Base-by-base conservation (phyloP, 2,329 filamentous ascomycete genomes). In the Aspergillus candidus region DNA sequence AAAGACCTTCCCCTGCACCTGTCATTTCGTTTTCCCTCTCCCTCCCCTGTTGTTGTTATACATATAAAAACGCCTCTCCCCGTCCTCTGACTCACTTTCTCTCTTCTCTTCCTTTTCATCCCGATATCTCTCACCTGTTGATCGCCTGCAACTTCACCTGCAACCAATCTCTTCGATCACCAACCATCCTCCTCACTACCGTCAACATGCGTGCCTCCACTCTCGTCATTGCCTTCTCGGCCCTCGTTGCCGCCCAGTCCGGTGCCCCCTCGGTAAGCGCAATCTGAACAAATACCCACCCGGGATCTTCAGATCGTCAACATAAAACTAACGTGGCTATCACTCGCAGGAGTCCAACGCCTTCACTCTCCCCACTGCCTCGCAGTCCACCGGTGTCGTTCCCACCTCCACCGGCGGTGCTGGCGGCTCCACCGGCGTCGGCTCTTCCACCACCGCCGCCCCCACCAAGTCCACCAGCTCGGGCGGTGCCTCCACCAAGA, bases 161-260 rank as follows among this genome's bases (percentile, higher is more conserved):
- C 22, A 38, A 34, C 30, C 33, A 35, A 42, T 36, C 27, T 17
- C 41, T 15, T 43, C 46, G 17, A 48, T 46, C 46, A 46, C 39
- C 41, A 36, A 44, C 36, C 27, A 39, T 41, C 36, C 47, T 48
- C 39, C 41, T 35, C 29, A 46, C 36, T 40, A 44, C 43, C 33
- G 47, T 58, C 65, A 71, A 60, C 31, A 76, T 76, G 72, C 73
- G 69, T 63, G 59, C 63, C 60, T 68, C 70, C 29, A 51, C 70
- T 53, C 47, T 74, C 60, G 47, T 72, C 56, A 51, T 66, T 55
- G 62, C 70, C 60, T 55, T 71, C 66, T 62, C 66, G 50, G 72
- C 66, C 44, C 58, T 70, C 40, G 72, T 63, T 35, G 54, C 65
- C 46, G 68, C 68, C 30, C 67, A 71, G 53, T 55, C 53, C 43